Conservation (phyloP, 179 eudicot species). For the Corrigiola litoralis region DNA sequence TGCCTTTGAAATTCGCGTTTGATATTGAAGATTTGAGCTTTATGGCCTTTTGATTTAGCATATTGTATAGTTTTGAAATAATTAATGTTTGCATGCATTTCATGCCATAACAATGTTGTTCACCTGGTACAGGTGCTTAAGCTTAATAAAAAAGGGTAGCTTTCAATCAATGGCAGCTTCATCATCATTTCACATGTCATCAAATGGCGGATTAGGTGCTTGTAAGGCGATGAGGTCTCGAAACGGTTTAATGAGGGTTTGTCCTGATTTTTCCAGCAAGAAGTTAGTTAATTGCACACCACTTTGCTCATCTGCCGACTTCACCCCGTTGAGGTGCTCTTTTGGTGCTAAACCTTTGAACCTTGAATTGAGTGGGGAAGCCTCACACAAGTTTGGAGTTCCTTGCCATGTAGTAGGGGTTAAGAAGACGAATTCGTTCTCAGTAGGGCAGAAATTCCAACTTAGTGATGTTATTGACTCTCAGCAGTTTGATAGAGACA, state of each 20-base stretch:
- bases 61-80: neutral
- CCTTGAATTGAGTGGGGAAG: constrained; percentile 13
- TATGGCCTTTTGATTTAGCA: neutral
- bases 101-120: neutral
- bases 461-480: constrained; percentile 84
- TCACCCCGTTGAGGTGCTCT: constrained; percentile 6
- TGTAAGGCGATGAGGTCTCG: constrained; percentile 18
- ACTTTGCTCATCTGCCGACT: constrained; percentile 13
- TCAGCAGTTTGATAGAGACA: constrained; percentile 86
- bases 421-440: constrained; percentile 27
- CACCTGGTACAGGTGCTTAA: constrained; percentile 1
- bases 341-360: constrained; percentile 11
- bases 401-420: constrained; percentile 41
- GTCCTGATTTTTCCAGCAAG: constrained; percentile 12
- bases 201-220: constrained; percentile 24
- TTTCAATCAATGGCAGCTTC: constrained; percentile 39
- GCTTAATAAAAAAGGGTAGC: neutral
- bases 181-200: constrained; percentile 36
- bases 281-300: constrained; percentile 8
- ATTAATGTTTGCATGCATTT: neutral
- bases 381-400: constrained; percentile 15
- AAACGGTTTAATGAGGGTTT: constrained; percentile 15
- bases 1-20: too few relatives aligned
- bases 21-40: neutral
- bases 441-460: constrained; percentile 59